Evolutionary conservation across 768 basidiomycete species (phyloP), one percentile per base, ranked within the genome.

Genomic region (Chiua virens): DNA sequence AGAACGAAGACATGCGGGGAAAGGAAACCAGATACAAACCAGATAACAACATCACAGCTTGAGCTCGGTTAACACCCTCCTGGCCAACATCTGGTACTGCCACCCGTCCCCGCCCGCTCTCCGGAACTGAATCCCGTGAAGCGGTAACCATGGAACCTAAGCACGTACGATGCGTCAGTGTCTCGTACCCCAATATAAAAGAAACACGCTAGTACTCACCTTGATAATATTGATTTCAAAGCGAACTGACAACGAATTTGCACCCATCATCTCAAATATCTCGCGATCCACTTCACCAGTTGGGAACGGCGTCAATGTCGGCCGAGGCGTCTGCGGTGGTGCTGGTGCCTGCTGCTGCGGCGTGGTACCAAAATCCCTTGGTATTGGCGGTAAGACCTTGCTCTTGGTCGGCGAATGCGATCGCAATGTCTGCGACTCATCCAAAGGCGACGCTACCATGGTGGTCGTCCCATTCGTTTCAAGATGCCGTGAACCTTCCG

Each of bases 191-290:
- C 4, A 5, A 14, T 18, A 39, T 27, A 44, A 22, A 38, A 44
- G 25, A 43, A 23, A 39, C 14, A 41, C 18, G 35, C 56, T 36
- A 20, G 14, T 25, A 70, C 85, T 17, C 57, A 95, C 94, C 82
- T 98, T 98, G 67, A 99, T 92, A 58, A 99, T 87, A 67, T 89
- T 95, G 53, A 98, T 91, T 71, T 99, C 96, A 69, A 98, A 99
- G 55, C 92, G 81, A 11, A 99, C 96, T 56, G 91, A 86, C 55
- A 98, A 67, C 38, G 83, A 83, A 68, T 85, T 91, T 50, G 83
- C 82, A 23, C 84, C 85, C 65, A 89, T 81, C 56, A 68, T 81
- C 59, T 90, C 91, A 58, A 90, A 88, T 47, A 85, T 64, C 22
- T 86, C 84, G 18, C 77, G 73, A 54, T 85, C 82, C 8, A 86